Evolutionary conservation across 2,329 filamentous ascomycete species (phyloP).

Genomic region (Trichoderma koningiopsis): DNA sequence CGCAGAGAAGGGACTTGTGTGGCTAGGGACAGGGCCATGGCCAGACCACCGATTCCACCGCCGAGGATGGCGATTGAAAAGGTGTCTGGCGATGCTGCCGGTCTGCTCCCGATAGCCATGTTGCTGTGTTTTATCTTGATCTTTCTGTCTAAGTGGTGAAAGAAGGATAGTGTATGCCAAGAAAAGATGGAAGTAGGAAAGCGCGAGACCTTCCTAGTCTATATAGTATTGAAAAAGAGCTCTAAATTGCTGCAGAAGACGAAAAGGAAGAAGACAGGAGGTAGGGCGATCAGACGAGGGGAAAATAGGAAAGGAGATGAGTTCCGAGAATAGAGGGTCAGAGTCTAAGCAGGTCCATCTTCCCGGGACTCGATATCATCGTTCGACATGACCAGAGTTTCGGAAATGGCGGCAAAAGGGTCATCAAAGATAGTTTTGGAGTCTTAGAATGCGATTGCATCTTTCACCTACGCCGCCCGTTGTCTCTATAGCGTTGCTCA

Average conservation of each 20-base stretch:
- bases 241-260: not conserved
- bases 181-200: slow-evolving; percentile 1
- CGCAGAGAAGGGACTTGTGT: not conserved
- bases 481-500: not conserved
- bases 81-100: not conserved
- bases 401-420: slow-evolving; percentile 10
- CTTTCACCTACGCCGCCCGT: not conserved
- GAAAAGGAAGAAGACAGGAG: not conserved
- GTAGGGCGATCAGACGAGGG: not conserved
- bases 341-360: slow-evolving; percentile 13
- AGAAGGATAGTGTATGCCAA: not conserved
- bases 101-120: slow-evolving; percentile 11
- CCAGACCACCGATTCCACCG: slow-evolving; percentile 12
- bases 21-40: slow-evolving; percentile 6
- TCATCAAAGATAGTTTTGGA: not conserved
- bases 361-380: slow-evolving; percentile 1
- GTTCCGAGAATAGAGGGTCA: slow-evolving; percentile 13
- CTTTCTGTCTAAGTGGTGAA: not conserved
- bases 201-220: slow-evolving; percentile 12
- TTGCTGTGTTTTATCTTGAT: not conserved
- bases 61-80: slow-evolving; percentile 19
- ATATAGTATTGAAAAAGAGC: slow-evolving; percentile 1
- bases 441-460: not conserved
- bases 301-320: slow-evolving; percentile 2
- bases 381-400: not conserved